Percentiles rank a stretch among this genome's conserved stretches.
Conservation (phyloP, 2,329 filamentous ascomycete species). For the Aspergillus pseudoviridinutans region DNA sequence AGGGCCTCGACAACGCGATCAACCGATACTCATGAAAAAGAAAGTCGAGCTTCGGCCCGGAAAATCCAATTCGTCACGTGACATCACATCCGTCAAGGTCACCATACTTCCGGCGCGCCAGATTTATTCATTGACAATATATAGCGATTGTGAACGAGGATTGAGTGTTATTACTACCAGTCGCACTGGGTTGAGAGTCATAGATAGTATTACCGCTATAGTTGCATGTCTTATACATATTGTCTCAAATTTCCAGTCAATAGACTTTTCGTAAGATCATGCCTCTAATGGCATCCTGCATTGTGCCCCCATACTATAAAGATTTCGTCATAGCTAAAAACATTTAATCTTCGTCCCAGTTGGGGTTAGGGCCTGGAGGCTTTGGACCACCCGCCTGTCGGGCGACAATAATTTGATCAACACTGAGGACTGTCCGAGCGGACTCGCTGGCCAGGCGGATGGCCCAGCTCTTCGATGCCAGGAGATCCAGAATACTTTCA, state of each 20-base stretch:
- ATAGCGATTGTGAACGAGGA: neutral
- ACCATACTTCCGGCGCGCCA: neutral
- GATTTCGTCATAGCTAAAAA: constrained; percentile 5
- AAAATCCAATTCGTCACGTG: constrained; percentile 35
- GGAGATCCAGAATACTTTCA: constrained; percentile 84
- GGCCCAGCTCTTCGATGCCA: constrained; percentile 92
- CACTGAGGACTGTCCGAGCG: constrained; percentile 86
- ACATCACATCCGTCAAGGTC: neutral
- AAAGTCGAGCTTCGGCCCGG: constrained; percentile 26
- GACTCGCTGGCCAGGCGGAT: constrained; percentile 96
- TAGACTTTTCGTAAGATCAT: constrained; percentile 30
- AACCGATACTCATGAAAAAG: constrained; percentile 22
- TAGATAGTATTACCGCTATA: constrained; percentile 3
- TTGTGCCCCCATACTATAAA: constrained; percentile 10
- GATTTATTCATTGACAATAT: neutral
- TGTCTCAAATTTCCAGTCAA: constrained; percentile 3
- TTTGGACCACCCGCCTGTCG: constrained; percentile 96
- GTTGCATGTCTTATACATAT: constrained; percentile 1
- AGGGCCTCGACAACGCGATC: constrained; percentile 1
- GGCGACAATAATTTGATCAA: constrained; percentile 98
- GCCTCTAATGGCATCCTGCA: constrained; percentile 24
- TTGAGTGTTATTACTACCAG: neutral
- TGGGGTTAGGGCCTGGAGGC: constrained; percentile 87
- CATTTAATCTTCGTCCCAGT: constrained; percentile 63
- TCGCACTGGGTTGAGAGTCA: neutral